phyloP scores from a whole-genome alignment of 1,139 yeast genomes.

The Saccharomycopsis phalli region DNA sequence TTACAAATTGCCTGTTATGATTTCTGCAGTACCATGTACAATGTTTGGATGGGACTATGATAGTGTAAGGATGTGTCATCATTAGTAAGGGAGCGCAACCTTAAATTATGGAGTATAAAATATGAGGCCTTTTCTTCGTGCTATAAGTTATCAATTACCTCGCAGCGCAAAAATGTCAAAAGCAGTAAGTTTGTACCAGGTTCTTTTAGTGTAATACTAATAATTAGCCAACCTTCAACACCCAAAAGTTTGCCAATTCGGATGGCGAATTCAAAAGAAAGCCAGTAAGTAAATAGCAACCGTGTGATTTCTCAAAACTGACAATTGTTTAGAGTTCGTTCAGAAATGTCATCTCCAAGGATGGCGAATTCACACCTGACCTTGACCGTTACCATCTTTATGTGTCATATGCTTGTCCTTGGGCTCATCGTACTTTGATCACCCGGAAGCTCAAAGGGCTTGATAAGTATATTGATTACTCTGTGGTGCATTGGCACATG shows the following conservation, averaged over 20 bases:
- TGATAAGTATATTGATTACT: conserved; percentile 40
- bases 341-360: conserved; percentile 50
- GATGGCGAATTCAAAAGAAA: conserved; percentile 48
- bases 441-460: conserved; percentile 75
- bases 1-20: no score
- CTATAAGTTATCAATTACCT: no score
- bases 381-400: conserved; percentile 77
- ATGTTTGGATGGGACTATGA: no score
- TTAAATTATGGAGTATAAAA: no score
- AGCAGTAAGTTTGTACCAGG: conserved; percentile 1
- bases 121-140: no score
- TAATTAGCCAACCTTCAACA: conserved; percentile 24
- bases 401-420: conserved; percentile 86
- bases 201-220: no score
- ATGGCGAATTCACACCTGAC: conserved; percentile 64
- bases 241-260: conserved; percentile 39
- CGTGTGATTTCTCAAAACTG: no score
- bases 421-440: conserved; percentile 85
- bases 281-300: conserved; percentile 26
- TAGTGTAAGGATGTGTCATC: no score
- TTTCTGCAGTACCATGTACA: no score
- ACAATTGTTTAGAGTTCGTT: conserved; percentile 36
- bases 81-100: no score
- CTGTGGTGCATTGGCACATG: conserved; percentile 86
- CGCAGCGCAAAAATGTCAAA: conserved; percentile 4